Percentiles rank a stretch among this genome's conserved stretches.
These are phyloP conservation scores for Plasmodium knowlesi DNA, from an alignment of 169 alveolate genomes.

Conservation along the genomic window DNA sequence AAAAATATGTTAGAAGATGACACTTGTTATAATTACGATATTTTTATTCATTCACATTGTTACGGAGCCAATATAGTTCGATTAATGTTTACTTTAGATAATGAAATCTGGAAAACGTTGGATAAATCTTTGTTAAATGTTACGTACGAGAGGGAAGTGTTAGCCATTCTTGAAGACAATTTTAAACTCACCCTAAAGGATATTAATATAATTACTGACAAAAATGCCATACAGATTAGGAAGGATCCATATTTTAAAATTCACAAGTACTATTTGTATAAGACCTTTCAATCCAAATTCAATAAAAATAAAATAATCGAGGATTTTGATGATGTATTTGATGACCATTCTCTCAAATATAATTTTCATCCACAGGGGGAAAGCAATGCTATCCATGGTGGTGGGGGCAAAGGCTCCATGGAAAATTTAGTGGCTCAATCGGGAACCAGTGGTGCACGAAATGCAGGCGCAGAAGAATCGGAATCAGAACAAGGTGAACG, in stretches of 20 bases:
- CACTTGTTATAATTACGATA: conserved; percentile 44
- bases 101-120: conserved; percentile 18
- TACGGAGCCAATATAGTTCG: conserved; percentile 59
- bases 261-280: conserved; percentile 15
- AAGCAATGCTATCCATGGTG: not conserved
- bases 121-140: not conserved
- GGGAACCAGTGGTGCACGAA: not conserved
- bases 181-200: conserved; percentile 34
- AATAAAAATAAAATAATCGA: conserved; percentile 1
- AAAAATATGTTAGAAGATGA: conserved; percentile 28
- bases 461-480: not conserved
- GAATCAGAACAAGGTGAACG: not conserved
- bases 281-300: not conserved
- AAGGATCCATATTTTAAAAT: conserved; percentile 51
- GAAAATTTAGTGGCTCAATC: not conserved
- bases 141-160: conserved; percentile 1
- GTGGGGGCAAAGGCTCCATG: not conserved
- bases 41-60: conserved; percentile 49
- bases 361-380: not conserved
- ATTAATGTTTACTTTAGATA: conserved; percentile 16
- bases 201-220: conserved; percentile 45
- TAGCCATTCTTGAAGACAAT: conserved; percentile 48
- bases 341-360: conserved; percentile 24
- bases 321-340: conserved; percentile 43
- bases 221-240: conserved; percentile 3